phyloP scores from a whole-genome alignment of 2,329 filamentous ascomycete genomes.

The Pseudogymnoascus sp. region DNA sequence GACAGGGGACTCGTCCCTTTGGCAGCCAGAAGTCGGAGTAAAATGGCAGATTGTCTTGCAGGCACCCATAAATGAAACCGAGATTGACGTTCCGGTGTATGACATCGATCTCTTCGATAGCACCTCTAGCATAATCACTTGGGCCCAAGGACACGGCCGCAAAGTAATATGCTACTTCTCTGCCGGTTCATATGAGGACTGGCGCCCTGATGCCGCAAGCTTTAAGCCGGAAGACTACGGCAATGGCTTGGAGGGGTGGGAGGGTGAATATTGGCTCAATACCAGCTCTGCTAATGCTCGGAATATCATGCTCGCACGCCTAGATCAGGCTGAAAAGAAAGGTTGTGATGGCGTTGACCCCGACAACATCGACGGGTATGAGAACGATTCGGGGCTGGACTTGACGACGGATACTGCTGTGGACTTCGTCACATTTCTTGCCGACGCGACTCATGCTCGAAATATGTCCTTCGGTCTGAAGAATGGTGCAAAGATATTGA shows the following conservation, averaged over 20 bases:
- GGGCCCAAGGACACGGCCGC: conserved; percentile 41
- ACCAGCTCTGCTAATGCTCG: conserved; percentile 50
- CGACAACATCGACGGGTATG: conserved; percentile 62
- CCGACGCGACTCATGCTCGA: conserved; percentile 41
- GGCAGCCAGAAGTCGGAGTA: conserved; percentile 44
- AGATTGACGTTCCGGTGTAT: conserved; percentile 22
- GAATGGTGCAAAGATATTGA: conserved; percentile 41
- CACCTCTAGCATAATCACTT: conserved; percentile 34
- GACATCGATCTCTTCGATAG: conserved; percentile 53
- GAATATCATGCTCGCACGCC: conserved; percentile 52
- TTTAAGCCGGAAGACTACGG: conserved; percentile 52
- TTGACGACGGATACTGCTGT: conserved; percentile 50
- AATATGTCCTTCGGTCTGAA: conserved; percentile 60
- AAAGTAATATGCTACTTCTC: conserved; percentile 68
- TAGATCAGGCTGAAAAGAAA: conserved; percentile 50
- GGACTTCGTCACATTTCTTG: conserved; percentile 52
- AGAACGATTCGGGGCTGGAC: conserved; percentile 54
- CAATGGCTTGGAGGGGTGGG: conserved; percentile 52
- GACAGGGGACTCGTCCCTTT: conserved; percentile 26
- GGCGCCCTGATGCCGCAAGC: conserved; percentile 45
- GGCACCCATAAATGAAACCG: conserved; percentile 28
- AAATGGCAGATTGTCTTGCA: conserved; percentile 56
- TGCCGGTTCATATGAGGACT: conserved; percentile 58
- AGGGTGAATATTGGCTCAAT: conserved; percentile 59
- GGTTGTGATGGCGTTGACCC: conserved; percentile 63